These are phyloP conservation scores for Bryoerythrophyllum caledonicum DNA, from an alignment of 225 moss, liverwort and hornwort genomes.

Conservation along the genomic window DNA sequence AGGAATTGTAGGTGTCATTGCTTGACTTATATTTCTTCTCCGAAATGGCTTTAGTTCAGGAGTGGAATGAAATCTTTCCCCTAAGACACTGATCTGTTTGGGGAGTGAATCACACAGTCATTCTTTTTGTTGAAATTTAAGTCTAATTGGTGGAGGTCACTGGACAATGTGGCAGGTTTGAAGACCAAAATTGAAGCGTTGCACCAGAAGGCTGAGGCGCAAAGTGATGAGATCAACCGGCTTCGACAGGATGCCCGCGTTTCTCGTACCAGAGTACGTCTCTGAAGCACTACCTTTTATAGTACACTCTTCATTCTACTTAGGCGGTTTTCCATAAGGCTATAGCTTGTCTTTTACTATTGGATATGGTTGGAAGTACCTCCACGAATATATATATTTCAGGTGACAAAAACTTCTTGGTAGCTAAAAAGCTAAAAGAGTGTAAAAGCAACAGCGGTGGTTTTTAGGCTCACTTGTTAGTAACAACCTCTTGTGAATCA, in stretches of 20 bases:
- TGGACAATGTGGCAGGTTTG: constrained; percentile 48
- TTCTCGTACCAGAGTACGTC: constrained; percentile 76
- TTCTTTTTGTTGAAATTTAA: neutral
- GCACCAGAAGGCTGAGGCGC: constrained; percentile 73
- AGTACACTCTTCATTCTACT: too few species aligned
- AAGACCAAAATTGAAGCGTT: constrained; percentile 68
- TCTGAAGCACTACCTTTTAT: too few species aligned
- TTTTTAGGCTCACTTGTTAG: neutral
- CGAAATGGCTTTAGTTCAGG: too few species aligned
- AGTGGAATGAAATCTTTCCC: neutral
- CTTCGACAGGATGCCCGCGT: constrained; percentile 77
- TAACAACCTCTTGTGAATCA: constrained; percentile 20
- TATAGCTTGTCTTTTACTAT: too few species aligned
- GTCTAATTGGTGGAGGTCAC: neutral
- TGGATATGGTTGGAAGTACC: too few species aligned
- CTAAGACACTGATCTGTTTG: neutral
- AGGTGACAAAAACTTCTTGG: too few species aligned
- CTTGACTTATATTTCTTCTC: too few species aligned
- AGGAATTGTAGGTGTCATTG: too few species aligned
- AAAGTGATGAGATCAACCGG: constrained; percentile 80
- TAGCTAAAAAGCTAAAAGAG: too few species aligned
- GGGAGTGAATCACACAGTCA: neutral
- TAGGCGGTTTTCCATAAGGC: too few species aligned
- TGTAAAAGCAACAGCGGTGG: too few species aligned
- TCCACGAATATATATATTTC: too few species aligned